phyloP scores from a whole-genome alignment of 768 basidiomycete genomes.

The Pleurotus pulmonarius region DNA sequence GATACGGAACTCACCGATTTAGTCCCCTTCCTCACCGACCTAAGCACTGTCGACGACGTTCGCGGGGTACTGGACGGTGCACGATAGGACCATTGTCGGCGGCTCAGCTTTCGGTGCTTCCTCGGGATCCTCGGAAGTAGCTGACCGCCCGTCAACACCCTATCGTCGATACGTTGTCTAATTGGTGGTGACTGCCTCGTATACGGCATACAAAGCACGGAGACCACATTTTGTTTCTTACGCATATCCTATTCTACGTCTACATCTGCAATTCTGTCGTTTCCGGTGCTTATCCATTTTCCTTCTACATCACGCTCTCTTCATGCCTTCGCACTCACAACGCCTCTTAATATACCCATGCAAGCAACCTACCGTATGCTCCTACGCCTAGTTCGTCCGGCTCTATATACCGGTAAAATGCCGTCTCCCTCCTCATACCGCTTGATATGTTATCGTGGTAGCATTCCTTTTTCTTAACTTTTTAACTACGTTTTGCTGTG shows the following conservation, averaged over 20 bases:
- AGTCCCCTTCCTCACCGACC: constrained; percentile 89
- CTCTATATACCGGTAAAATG: too few relatives aligned
- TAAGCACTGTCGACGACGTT: constrained; percentile 82
- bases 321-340: background rate
- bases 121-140: background rate
- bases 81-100: constrained; percentile 36
- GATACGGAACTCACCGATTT: constrained; percentile 97
- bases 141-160: background rate
- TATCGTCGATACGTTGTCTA: background rate
- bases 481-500: too few relatives aligned
- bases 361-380: constrained; percentile 2
- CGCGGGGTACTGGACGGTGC: constrained; percentile 88
- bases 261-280: background rate
- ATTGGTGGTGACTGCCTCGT: background rate
- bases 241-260: background rate
- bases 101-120: background rate
- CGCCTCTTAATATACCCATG: constrained; percentile 2
- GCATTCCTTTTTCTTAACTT: too few relatives aligned
- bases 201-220: background rate
- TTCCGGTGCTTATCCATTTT: constrained; percentile 5
- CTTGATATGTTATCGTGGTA: too few relatives aligned
- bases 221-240: too few relatives aligned
- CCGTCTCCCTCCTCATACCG: too few relatives aligned
- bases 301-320: background rate
- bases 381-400: background rate